These are phyloP conservation scores for Curvularia lunata DNA, from an alignment of 2,329 filamentous ascomycete genomes.

Conservation along the genomic window DNA sequence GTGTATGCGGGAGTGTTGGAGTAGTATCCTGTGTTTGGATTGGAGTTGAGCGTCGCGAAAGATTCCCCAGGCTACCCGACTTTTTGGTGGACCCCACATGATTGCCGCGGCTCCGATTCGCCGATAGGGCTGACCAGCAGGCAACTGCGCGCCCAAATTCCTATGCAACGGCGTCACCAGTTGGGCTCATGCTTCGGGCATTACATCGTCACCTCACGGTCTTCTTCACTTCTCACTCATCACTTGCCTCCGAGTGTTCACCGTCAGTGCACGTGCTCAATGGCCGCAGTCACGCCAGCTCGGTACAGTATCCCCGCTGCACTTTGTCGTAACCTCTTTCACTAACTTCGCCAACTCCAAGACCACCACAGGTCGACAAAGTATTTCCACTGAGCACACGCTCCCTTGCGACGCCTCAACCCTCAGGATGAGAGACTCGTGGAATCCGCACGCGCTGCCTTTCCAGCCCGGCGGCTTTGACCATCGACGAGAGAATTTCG, in stretches of 20 bases:
- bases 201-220: conserved; percentile 15
- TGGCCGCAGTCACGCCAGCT: conserved; percentile 32
- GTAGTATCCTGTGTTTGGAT: not conserved
- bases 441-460: conserved; percentile 29
- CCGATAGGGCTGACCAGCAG: conserved; percentile 22
- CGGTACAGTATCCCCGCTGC: conserved; percentile 37
- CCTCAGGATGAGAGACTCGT: conserved; percentile 30
- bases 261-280: conserved; percentile 29
- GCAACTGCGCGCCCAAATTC: conserved; percentile 18
- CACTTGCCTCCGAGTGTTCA: conserved; percentile 18
- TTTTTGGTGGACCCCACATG: conserved; percentile 25
- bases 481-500: conserved; percentile 19
- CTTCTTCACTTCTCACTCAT: conserved; percentile 9
- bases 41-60: conserved; percentile 4
- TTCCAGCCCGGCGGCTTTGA: conserved; percentile 25
- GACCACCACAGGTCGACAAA: conserved; percentile 33
- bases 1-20: not conserved
- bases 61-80: conserved; percentile 9
- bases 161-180: not conserved
- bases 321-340: conserved; percentile 29
- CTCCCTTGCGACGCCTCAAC: conserved; percentile 12
- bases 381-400: conserved; percentile 17
- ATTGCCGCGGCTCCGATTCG: conserved; percentile 16
- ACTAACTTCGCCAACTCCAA: conserved; percentile 33
- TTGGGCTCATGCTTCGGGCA: conserved; percentile 18